Conservation (phyloP, 1,139 yeast genomes). For the Suhomyces bokatorum region DNA sequence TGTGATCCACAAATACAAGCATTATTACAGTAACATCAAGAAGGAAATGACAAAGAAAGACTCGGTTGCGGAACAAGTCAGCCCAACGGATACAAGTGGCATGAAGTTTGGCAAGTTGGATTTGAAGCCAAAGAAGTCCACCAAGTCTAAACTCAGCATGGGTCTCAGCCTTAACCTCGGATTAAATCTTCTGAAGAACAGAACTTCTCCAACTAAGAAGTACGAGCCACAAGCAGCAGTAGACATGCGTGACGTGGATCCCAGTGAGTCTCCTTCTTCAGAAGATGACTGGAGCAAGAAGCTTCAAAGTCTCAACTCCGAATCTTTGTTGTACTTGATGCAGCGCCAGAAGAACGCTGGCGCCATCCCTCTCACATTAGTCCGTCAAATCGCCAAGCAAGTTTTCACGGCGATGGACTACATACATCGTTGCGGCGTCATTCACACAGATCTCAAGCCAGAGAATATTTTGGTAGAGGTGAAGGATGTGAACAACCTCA, state of each 20-base stretch:
- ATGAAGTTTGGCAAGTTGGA: constrained; percentile 26
- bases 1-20: constrained; percentile 64
- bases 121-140: constrained; percentile 23
- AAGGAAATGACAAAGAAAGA: constrained; percentile 12
- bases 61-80: constrained; percentile 4
- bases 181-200: constrained; percentile 9
- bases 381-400: constrained; percentile 80
- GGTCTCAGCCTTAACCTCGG: constrained; percentile 21
- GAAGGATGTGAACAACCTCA: constrained; percentile 72
- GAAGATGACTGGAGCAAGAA: constrained; percentile 7
- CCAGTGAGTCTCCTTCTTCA: constrained; percentile 4
- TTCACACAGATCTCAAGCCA: constrained; percentile 89
- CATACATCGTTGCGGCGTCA: constrained; percentile 84
- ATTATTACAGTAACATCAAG: constrained; percentile 21
- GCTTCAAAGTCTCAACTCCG: constrained; percentile 15
- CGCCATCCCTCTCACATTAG: constrained; percentile 73
- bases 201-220: constrained; percentile 5
- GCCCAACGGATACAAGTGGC: constrained; percentile 9
- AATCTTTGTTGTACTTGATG: constrained; percentile 15
- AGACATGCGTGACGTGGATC: constrained; percentile 5
- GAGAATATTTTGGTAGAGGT: constrained; percentile 84
- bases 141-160: constrained; percentile 29
- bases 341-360: constrained; percentile 29
- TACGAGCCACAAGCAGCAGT: constrained; percentile 3
- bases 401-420: constrained; percentile 75